Evolutionary conservation across 106 monocot genomes (phyloP).

Genomic region (Alisma plantagoaquatica): DNA sequence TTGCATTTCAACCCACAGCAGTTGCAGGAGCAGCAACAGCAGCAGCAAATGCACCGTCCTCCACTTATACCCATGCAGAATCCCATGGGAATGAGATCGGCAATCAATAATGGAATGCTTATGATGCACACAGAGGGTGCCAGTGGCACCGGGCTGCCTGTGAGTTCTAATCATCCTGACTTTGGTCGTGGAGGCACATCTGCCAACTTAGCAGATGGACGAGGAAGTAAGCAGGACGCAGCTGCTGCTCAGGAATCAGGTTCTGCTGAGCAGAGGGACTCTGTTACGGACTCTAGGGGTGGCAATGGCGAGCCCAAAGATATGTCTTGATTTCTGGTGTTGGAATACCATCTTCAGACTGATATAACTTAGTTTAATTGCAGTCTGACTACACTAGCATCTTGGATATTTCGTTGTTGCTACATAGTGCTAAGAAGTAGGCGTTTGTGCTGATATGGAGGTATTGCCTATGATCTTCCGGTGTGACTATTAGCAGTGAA

Average conservation of each 20-base stretch:
- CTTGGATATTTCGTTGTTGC: no score
- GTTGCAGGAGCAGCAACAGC: slow-evolving; percentile 30
- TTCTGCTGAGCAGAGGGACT: slow-evolving; percentile 26
- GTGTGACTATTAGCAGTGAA: no score
- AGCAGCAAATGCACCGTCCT: slow-evolving; percentile 30
- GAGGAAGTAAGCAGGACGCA: slow-evolving; percentile 23
- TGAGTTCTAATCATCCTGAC: no score
- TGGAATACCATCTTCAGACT: no score
- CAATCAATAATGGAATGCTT: slow-evolving; percentile 40
- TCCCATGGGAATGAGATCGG: slow-evolving; percentile 44
- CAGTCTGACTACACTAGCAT: no score
- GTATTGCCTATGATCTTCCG: no score
- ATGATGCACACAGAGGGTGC: slow-evolving; percentile 17
- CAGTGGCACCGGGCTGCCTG: slow-evolving; percentile 15
- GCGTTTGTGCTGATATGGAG: no score
- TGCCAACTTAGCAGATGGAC: slow-evolving; percentile 13
- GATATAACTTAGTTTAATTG: no score
- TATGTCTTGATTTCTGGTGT: no score
- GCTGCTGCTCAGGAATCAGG: slow-evolving; percentile 11
- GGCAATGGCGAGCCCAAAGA: slow-evolving; percentile 26
- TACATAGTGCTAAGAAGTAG: no score
- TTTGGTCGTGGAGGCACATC: no score
- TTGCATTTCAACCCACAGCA: slow-evolving; percentile 41
- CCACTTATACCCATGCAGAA: slow-evolving; percentile 25
- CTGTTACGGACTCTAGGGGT: slow-evolving; percentile 19